Percentiles rank a stretch among this genome's conserved stretches.
phyloP scores from a whole-genome alignment of 345 rosid genomes.

The Alliaria petiolata region DNA sequence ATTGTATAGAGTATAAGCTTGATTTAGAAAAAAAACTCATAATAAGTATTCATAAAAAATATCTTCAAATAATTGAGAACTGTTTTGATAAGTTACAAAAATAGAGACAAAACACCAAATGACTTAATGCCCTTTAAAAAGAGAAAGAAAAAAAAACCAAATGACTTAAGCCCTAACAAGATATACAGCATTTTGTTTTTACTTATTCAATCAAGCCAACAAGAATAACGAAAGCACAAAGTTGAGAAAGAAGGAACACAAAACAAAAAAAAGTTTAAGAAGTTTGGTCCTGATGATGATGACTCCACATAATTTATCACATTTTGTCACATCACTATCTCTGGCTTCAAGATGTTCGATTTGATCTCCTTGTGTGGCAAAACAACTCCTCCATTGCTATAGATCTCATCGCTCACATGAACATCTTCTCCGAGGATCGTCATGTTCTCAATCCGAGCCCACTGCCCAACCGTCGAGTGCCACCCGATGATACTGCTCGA shows the following conservation, averaged over 20 bases:
- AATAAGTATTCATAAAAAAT: not conserved
- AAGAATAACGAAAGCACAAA: constrained; percentile 8
- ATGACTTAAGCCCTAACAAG: constrained; percentile 16
- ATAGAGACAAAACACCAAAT: constrained; percentile 19
- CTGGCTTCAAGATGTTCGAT: constrained; percentile 95
- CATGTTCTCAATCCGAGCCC: constrained; percentile 99
- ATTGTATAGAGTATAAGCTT: not conserved
- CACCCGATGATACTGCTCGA: constrained; percentile 95
- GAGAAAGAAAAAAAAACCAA: constrained; percentile 14
- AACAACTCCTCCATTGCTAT: constrained; percentile 97
- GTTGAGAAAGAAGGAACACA: constrained; percentile 3
- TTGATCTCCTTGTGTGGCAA: constrained; percentile 97
- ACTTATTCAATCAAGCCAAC: constrained; percentile 27
- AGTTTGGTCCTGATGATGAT: not conserved
- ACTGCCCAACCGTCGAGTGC: constrained; percentile 95
- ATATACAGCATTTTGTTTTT: constrained; percentile 23
- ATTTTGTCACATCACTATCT: constrained; percentile 94
- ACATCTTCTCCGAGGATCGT: constrained; percentile 97
- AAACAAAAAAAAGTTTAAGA: not conserved
- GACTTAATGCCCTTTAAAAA: constrained; percentile 3
- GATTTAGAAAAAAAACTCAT: not conserved
- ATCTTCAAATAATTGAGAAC: not conserved
- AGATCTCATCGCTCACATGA: constrained; percentile 88
- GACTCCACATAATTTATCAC: constrained; percentile 3
- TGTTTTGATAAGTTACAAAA: constrained; percentile 12